Conservation (phyloP, 805 yeast genomes). For the Candida corydali region DNA sequence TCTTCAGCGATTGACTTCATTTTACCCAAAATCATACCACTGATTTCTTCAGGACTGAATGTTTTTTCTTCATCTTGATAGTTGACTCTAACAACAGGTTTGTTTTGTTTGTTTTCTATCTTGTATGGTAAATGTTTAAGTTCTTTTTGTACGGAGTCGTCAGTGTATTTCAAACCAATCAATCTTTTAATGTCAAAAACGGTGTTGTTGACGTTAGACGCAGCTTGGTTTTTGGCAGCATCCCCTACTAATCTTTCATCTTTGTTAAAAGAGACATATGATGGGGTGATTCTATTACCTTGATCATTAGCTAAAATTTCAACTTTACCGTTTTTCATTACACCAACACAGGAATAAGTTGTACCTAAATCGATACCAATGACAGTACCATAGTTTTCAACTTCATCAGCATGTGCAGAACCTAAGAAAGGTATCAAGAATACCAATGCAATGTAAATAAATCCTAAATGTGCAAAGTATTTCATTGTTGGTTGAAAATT, state of each 20-base stretch:
- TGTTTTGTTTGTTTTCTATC: conserved; percentile 67
- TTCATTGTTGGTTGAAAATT: conserved; percentile 1
- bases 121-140: conserved; percentile 72
- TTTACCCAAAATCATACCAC: conserved; percentile 87
- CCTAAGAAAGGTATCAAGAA: conserved; percentile 36
- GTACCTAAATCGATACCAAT: conserved; percentile 83
- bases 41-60: conserved; percentile 92
- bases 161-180: conserved; percentile 84
- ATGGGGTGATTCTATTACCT: conserved; percentile 98
- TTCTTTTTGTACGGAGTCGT: conserved; percentile 67
- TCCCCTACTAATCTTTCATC: conserved; percentile 93
- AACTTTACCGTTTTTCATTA: conserved; percentile 85
- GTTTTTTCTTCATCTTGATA: conserved; percentile 80
- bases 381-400: conserved; percentile 42
- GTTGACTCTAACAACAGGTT: conserved; percentile 79
- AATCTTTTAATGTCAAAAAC: conserved; percentile 90
- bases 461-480: conserved; percentile 23
- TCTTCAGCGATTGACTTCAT: conserved; percentile 93
- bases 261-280: conserved; percentile 92
- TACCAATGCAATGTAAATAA: conserved; percentile 29
- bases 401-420: conserved; percentile 19
- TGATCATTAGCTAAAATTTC: conserved; percentile 97
- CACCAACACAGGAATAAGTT: conserved; percentile 95
- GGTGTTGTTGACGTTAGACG: conserved; percentile 87
- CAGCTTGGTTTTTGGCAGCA: conserved; percentile 97